Evolutionary conservation across 805 yeast species (phyloP).

Genomic region (Saccharomycopsis babjevae): DNA sequence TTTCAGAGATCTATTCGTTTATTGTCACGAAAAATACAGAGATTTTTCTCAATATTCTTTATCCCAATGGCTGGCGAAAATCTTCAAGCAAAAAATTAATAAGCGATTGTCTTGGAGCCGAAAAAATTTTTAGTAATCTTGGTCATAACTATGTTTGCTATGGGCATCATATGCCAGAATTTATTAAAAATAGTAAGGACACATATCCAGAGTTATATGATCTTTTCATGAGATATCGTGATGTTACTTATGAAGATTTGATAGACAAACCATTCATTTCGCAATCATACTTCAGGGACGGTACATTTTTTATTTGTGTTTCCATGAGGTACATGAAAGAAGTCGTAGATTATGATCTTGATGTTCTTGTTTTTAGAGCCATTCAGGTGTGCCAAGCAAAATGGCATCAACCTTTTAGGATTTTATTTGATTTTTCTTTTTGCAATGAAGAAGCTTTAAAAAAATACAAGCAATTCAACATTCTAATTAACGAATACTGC

Average conservation of each 20-base stretch:
- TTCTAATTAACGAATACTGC: background rate
- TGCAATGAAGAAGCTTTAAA: constrained; percentile 25
- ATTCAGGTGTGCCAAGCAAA: constrained; percentile 61
- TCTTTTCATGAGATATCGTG: constrained; percentile 54
- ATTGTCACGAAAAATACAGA: constrained; percentile 13
- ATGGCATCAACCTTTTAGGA: constrained; percentile 57
- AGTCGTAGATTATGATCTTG: constrained; percentile 3
- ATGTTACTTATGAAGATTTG: constrained; percentile 37
- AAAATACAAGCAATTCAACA: background rate
- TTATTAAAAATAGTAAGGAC: constrained; percentile 39
- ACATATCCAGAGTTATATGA: constrained; percentile 49
- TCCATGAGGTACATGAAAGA: constrained; percentile 32
- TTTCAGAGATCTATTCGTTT: constrained; percentile 8
- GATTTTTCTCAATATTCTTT: constrained; percentile 4
- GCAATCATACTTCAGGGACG: constrained; percentile 60
- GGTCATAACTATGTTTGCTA: constrained; percentile 53
- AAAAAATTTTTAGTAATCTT: constrained; percentile 31
- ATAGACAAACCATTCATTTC: constrained; percentile 40
- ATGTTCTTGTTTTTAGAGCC: constrained; percentile 40
- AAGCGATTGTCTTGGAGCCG: constrained; percentile 2
- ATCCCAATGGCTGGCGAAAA: constrained; percentile 1
- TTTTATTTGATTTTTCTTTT: constrained; percentile 63
- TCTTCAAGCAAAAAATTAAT: background rate
- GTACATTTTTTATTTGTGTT: constrained; percentile 55
- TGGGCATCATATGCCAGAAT: constrained; percentile 46